Percentiles rank a stretch among this genome's conserved stretches.
These are phyloP conservation scores for Claviceps sorghi DNA, from an alignment of 2,329 filamentous ascomycete species.

Conservation along the genomic window DNA sequence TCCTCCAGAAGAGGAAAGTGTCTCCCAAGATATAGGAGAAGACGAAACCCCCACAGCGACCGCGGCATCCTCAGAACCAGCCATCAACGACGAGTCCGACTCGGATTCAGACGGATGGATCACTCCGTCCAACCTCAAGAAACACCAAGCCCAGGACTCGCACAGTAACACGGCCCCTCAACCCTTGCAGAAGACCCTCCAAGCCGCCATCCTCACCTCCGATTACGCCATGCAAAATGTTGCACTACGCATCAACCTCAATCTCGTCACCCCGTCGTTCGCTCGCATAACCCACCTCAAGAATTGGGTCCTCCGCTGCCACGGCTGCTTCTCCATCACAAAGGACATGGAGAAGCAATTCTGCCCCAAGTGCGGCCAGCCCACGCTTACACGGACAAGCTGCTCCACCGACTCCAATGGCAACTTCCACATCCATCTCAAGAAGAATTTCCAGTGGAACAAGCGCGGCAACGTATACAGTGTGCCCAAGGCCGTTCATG, in stretches of 20 bases:
- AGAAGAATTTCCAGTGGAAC: slow-evolving; percentile 94
- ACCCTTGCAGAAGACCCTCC: slow-evolving; percentile 49
- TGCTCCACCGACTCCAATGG: slow-evolving; percentile 74
- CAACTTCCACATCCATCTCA: slow-evolving; percentile 72
- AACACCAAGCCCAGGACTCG: slow-evolving; percentile 58
- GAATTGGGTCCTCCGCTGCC: slow-evolving; percentile 82
- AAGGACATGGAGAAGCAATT: slow-evolving; percentile 83
- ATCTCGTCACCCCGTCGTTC: slow-evolving; percentile 66
- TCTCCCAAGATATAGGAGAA: background rate
- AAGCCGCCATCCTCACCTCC: slow-evolving; percentile 82
- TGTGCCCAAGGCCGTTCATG: slow-evolving; percentile 77
- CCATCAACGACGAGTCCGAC: slow-evolving; percentile 28
- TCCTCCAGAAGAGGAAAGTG: slow-evolving; percentile 1
- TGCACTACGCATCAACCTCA: slow-evolving; percentile 83
- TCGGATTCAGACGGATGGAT: slow-evolving; percentile 64
- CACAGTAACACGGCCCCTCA: slow-evolving; percentile 28
- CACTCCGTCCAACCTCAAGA: slow-evolving; percentile 80
- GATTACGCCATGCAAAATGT: slow-evolving; percentile 99
- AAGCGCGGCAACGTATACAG: slow-evolving; percentile 84
- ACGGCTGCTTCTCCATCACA: slow-evolving; percentile 77
- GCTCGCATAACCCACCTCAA: slow-evolving; percentile 72
- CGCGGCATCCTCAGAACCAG: background rate
- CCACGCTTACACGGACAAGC: slow-evolving; percentile 68
- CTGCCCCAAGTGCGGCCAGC: slow-evolving; percentile 79
- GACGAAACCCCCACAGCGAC: slow-evolving; percentile 7